Base-by-base conservation (phyloP, 768 basidiomycete species). In the Phylloporus arenicola region DNA sequence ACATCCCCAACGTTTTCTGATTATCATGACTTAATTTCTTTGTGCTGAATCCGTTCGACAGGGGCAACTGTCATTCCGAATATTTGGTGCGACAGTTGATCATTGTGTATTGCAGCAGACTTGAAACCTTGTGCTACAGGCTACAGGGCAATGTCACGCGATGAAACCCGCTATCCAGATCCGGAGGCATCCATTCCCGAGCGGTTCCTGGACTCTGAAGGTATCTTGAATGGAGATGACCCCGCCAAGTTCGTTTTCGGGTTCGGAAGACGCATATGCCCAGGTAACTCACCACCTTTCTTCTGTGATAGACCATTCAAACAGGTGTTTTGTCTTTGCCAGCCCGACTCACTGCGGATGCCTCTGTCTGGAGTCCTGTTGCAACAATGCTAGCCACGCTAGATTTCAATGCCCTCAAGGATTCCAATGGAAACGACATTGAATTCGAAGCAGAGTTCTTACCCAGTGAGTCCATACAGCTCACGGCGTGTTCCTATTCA, bases 1-100 rank as follows among this genome's bases (percentile, higher is more conserved):
- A 76, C 9, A 82, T 83, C 37, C 81, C 81, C 1, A 69, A 69
- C 48, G 80, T 79, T 37, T n/a, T n/a, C n/a, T n/a, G n/a, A n/a
- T n/a, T n/a, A n/a, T n/a, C n/a, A 50, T 24, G 47, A 6, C 19
- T n/a, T 4, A 25, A n/a, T 27, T n/a, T 41, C n/a, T 6, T 20
- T 33, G 20, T 11, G 9, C 7, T 27, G 17, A 24, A 33, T 29
- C 14, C 2, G 1, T 1, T 10, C 16, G 9, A 31, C 35, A 57
- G 56, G 56, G 4, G 46, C 56, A 3, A 47, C 19, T 1, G 12
- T 55, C 30, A 4, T 45, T 7, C 19, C 27, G 12, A 57, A 55
- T 27, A 3, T 35, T n/a, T 54, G 56, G 56, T 57, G 25, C 6
- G 54, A 10, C n/a, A n/a, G n/a, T n/a, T n/a, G n/a, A n/a, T n/a